phyloP scores from a whole-genome alignment of 139 green algal genomes.

The Trebouxia sp. region DNA sequence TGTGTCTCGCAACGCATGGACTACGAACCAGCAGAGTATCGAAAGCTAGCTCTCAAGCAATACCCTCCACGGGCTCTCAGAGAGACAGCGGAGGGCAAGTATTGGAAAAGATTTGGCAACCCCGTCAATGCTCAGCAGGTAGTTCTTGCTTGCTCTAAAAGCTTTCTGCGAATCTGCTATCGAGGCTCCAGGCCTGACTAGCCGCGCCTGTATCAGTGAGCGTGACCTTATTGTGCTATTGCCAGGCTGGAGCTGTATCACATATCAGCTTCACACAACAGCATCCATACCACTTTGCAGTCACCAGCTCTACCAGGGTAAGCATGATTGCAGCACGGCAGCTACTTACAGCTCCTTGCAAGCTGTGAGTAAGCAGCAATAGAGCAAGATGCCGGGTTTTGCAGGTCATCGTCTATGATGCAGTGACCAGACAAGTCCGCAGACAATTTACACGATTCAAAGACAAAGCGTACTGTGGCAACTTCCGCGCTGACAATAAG shows the following conservation, averaged over 20 bases:
- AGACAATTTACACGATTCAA: constrained; percentile 84
- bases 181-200: no score
- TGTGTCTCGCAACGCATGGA: constrained; percentile 1
- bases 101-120: constrained; percentile 75
- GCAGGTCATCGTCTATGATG: constrained; percentile 81
- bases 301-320: constrained; percentile 84
- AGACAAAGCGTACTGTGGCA: constrained; percentile 85
- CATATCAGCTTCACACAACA: constrained; percentile 78
- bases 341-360: no score
- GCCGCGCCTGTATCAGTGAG: background rate
- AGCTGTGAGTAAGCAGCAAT: no score
- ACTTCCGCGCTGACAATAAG: constrained; percentile 78
- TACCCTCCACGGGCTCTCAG: constrained; percentile 62
- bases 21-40: constrained; percentile 49
- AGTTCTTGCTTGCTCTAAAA: background rate
- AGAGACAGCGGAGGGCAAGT: constrained; percentile 86
- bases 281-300: constrained; percentile 78
- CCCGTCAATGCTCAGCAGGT: constrained; percentile 74
- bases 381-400: no score
- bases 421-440: constrained; percentile 39
- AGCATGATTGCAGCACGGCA: no score
- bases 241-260: constrained; percentile 77
- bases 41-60: constrained; percentile 66
- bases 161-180: no score
- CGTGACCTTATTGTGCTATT: background rate